A percentile compares a stretch with the other conserved stretches of the same genome.
Conservation (phyloP, 2,329 filamentous ascomycete species). For the Helicocarpus griseus region DNA sequence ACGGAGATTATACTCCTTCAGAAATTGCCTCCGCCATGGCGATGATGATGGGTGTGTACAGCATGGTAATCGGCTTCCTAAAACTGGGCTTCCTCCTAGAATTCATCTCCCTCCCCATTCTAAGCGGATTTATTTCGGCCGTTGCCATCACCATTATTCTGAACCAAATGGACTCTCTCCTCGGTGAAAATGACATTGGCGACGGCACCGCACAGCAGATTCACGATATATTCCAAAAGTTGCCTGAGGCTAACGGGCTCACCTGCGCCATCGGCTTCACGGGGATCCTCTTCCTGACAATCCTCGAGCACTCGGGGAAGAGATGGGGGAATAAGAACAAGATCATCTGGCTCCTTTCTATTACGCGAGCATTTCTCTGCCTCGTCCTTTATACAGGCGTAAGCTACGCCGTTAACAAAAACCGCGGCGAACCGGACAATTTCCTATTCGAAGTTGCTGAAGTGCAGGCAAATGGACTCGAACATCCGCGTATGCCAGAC, state of each 20-base stretch:
- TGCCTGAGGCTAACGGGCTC: conserved; percentile 46
- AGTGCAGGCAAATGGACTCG: conserved; percentile 47
- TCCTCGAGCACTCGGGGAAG: conserved; percentile 50
- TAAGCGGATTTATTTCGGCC: conserved; percentile 56
- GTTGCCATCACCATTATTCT: conserved; percentile 56
- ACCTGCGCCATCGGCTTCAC: conserved; percentile 52
- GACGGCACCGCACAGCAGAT: conserved; percentile 48
- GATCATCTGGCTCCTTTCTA: conserved; percentile 49
- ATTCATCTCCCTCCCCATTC: conserved; percentile 55
- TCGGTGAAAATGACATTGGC: conserved; percentile 44
- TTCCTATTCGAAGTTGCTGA: conserved; percentile 50
- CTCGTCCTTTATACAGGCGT: conserved; percentile 54
- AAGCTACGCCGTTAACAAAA: conserved; percentile 51
- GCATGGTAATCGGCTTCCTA: conserved; percentile 49
- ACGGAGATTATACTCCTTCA: conserved; percentile 43
- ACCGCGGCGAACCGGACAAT: conserved; percentile 30
- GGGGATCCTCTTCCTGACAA: conserved; percentile 46
- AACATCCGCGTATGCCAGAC: conserved; percentile 40
- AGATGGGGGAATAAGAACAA: conserved; percentile 50
- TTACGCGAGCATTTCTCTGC: conserved; percentile 51
- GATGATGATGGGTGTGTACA: conserved; percentile 54
- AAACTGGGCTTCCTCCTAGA: conserved; percentile 57
- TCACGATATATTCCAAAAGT: conserved; percentile 48
- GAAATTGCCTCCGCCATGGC: conserved; percentile 53
- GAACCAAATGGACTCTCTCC: conserved; percentile 52